These are phyloP conservation scores for Cyclanthera cordifolia DNA, from an alignment of 306 rosid species.

Conservation along the genomic window DNA sequence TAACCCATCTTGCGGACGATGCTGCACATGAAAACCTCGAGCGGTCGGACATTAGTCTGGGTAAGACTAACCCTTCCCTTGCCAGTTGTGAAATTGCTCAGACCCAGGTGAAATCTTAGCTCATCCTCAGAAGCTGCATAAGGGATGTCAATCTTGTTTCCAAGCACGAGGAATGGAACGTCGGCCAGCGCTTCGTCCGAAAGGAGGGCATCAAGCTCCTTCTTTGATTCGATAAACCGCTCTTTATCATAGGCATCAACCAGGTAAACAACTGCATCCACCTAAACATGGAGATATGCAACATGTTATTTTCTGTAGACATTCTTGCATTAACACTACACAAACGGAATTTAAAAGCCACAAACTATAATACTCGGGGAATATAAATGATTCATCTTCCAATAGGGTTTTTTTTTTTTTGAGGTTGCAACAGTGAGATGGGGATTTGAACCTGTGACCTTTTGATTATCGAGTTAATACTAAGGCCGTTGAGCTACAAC, in stretches of 20 bases:
- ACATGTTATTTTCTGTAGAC: background rate
- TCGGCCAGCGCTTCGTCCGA: conserved; percentile 37
- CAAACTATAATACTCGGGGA: background rate
- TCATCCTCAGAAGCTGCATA: conserved; percentile 46
- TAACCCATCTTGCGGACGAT: conserved; percentile 50
- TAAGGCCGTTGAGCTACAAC: too few species aligned
- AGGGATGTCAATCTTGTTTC: conserved; percentile 47
- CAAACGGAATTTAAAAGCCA: background rate
- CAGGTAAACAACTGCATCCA: conserved; percentile 43
- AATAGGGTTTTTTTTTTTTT: too few species aligned
- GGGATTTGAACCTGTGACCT: too few species aligned
- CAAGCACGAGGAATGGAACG: conserved; percentile 38
- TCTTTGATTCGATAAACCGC: conserved; percentile 35
- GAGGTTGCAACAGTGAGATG: too few species aligned
- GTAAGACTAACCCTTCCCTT: conserved; percentile 42
- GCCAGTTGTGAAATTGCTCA: conserved; percentile 46
- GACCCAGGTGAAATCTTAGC: conserved; percentile 33
- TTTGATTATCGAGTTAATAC: too few species aligned
- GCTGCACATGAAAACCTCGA: conserved; percentile 49
- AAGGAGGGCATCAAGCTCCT: conserved; percentile 42
- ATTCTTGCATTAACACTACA: background rate
- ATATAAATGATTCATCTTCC: background rate
- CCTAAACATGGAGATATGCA: conserved; percentile 17
- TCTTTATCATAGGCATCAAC: conserved; percentile 44
- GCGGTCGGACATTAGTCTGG: conserved; percentile 38